A percentile compares a stretch with the other conserved stretches of the same genome.
Evolutionary conservation across 441 rosid genomes (phyloP).

Genomic region (Arabidopsis hybrid): DNA sequence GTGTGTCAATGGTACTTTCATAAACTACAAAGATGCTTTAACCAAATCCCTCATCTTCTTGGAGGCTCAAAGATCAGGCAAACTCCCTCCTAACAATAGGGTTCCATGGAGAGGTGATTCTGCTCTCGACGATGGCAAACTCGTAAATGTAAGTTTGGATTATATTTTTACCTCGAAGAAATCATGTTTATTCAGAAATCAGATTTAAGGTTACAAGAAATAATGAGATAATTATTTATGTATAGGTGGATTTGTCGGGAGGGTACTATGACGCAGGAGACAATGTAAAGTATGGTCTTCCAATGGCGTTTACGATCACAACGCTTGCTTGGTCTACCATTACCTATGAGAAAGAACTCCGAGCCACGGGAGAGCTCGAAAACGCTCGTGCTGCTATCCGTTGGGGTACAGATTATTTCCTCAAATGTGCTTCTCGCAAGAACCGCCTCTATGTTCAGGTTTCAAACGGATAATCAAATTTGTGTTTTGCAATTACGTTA

Average conservation of each 20-base stretch:
- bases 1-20: conserved; percentile 46
- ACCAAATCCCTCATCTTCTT: conserved; percentile 79
- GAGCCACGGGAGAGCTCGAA: conserved; percentile 57
- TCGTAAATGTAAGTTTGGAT: conserved; percentile 55
- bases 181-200: not conserved
- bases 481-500: not conserved
- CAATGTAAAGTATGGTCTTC: conserved; percentile 87
- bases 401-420: conserved; percentile 94
- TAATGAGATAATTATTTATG: not conserved
- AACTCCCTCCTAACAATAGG: conserved; percentile 70
- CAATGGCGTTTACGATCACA: conserved; percentile 91
- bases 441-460: conserved; percentile 74
- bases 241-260: conserved; percentile 76
- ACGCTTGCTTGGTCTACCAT: conserved; percentile 81
- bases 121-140: conserved; percentile 82
- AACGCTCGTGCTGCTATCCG: conserved; percentile 59
- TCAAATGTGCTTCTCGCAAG: conserved; percentile 59
- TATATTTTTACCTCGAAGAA: not conserved
- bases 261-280: conserved; percentile 99
- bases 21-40: conserved; percentile 75
- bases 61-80: conserved; percentile 94
- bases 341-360: conserved; percentile 55
- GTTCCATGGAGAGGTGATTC: conserved; percentile 91
- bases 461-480: not conserved
- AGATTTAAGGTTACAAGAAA: not conserved